A percentile compares a stretch with the other conserved stretches of the same genome.
phyloP scores from a whole-genome alignment of 2,329 filamentous ascomycete genomes.

The Aspergillus viridinutans region DNA sequence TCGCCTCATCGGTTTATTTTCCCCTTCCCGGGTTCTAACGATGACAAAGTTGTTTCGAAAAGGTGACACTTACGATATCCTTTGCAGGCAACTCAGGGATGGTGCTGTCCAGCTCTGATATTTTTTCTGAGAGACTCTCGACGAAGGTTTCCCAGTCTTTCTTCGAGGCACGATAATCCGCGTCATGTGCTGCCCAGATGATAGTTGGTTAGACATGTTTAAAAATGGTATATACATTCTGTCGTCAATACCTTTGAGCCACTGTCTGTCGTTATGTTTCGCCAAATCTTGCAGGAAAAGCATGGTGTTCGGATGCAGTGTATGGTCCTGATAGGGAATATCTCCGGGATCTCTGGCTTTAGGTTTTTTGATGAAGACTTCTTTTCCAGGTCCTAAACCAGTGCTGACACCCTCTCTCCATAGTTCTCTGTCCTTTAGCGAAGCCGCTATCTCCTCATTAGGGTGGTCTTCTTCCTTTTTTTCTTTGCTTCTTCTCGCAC shows the following conservation, averaged over 20 bases:
- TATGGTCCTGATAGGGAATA: constrained; percentile 54
- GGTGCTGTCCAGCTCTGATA: constrained; percentile 71
- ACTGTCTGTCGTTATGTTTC: constrained; percentile 58
- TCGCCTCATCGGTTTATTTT: neutral
- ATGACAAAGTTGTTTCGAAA: neutral
- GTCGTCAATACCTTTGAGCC: constrained; percentile 54
- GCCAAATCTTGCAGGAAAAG: constrained; percentile 57
- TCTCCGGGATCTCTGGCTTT: constrained; percentile 58
- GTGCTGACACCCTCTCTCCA: constrained; percentile 55
- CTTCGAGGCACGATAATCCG: constrained; percentile 71
- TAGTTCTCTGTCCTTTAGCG: constrained; percentile 44
- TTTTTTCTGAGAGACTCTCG: constrained; percentile 63
- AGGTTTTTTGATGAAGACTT: constrained; percentile 60
- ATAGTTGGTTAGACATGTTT: constrained; percentile 3
- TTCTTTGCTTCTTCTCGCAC: neutral
- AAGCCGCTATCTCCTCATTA: constrained; percentile 59
- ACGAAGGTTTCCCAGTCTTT: constrained; percentile 81
- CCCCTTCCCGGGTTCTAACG: neutral
- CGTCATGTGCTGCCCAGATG: constrained; percentile 62
- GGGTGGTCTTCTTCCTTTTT: constrained; percentile 43
- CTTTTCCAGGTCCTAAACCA: constrained; percentile 55
- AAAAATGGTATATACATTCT: neutral
- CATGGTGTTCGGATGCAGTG: constrained; percentile 61
- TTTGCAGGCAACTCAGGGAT: constrained; percentile 82
- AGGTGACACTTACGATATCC: constrained; percentile 58